Evolutionary conservation across 2,329 filamentous ascomycete species (phyloP).

Genomic region (Penicillium sclerotiorum): DNA sequence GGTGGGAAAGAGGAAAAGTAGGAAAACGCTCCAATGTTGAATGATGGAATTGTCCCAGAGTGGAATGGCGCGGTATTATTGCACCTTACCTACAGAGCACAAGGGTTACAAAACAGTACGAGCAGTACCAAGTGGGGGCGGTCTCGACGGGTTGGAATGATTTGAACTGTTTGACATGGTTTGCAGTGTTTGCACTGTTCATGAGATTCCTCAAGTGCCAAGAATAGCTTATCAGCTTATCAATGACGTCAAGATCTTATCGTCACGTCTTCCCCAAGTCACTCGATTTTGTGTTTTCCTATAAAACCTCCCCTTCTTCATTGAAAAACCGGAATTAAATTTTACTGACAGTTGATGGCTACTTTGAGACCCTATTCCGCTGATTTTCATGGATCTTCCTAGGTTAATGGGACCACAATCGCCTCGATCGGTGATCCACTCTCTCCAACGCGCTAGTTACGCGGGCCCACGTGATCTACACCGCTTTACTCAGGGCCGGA

Average conservation of each 20-base stretch:
- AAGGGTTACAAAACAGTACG: too few species aligned
- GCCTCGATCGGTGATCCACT: conserved; percentile 10
- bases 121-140: too few species aligned
- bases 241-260: conserved; percentile 23
- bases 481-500: conserved; percentile 19
- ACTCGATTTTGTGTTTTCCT: conserved; percentile 10
- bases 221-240: conserved; percentile 21
- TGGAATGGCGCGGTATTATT: too few species aligned
- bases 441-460: conserved; percentile 25
- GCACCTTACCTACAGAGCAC: too few species aligned
- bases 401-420: conserved; percentile 13
- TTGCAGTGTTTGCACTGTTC: neutral
- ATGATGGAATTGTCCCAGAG: too few species aligned
- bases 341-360: neutral
- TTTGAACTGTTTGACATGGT: neutral
- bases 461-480: conserved; percentile 29
- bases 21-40: too few species aligned
- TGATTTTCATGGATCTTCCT: neutral
- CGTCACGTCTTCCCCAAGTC: conserved; percentile 27
- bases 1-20: too few species aligned
- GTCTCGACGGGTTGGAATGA: neutral
- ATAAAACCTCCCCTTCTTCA: neutral
- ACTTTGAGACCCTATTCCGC: neutral
- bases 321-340: rapidly evolving
- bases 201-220: neutral